Base-by-base conservation (phyloP, 208 protist species). In the Wallacemonas sp. region DNA sequence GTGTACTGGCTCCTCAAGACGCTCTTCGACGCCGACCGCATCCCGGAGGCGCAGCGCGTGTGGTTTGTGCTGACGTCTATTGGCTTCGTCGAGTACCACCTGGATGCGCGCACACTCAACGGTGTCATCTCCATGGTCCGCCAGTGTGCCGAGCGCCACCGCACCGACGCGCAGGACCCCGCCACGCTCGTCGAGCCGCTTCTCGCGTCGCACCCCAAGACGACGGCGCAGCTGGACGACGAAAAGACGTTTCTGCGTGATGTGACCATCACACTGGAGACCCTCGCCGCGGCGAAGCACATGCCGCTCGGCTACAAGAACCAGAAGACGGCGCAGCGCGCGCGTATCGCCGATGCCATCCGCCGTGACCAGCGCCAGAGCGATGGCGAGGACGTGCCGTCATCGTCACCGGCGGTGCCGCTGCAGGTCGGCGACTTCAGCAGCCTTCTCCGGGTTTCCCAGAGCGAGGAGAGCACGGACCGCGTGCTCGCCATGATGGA, bases 361-460 rank as follows among this genome's bases (percentile, higher is more conserved):
- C 76, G 70, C 11, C 57, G 64, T n/a, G 36, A 18, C 5, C 42
- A 68, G 29, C 33, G 25, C 5, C 38, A 54, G 1, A 66, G 45
- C 33, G 55, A 57, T 33, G 46, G 1, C 1, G 48, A 70, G 3
- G 48, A 29, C 18, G 69, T 7, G n/a, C n/a, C 25, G 7, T 10
- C 7, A 28, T 52, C 22, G 36, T 41, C 36, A 41, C 36, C 36
- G 14, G 36, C 36, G 14, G 23, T 28, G 16, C 2, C 10, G 0
- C 36, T 82, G 28, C 57, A 57, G n/a, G 84, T 92, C n/a, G 85
- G 87, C 10, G 90, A 95, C 65, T 95, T 93, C 65, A 74, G 71
- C 63, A 78, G 86, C 36, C 66, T 95, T 18, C 71, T 93, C 11
- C 82, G 86, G 7, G 67, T 70, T n/a, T 70, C 81, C 8, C 72